These are phyloP conservation scores for Psilocybe cubensis DNA, from an alignment of 768 basidiomycete species.

Conservation along the genomic window DNA sequence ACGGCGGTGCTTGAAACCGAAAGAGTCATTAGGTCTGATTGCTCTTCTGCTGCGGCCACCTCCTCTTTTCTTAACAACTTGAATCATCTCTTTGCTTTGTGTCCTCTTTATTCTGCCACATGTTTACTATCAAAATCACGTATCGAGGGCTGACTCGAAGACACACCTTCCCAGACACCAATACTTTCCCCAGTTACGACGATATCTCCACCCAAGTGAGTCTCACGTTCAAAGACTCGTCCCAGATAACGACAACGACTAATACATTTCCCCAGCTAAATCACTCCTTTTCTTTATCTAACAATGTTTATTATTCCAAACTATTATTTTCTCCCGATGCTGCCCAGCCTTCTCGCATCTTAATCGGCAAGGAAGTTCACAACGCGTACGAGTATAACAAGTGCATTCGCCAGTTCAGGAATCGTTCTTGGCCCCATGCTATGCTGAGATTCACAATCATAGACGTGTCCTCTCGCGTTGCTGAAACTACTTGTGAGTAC, in stretches of 20 bases:
- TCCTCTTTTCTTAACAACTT: constrained; percentile 17
- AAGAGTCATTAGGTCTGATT: constrained; percentile 19
- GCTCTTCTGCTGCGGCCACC: constrained; percentile 18
- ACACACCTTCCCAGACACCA: constrained; percentile 54
- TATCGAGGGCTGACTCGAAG: constrained; percentile 73
- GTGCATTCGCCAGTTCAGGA: constrained; percentile 51
- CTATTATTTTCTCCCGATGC: constrained; percentile 72
- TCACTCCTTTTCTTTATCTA: constrained; percentile 68
- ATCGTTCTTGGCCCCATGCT: constrained; percentile 58
- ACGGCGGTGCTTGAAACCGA: constrained; percentile 20
- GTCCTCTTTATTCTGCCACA: constrained; percentile 34
- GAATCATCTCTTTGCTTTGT: background rate
- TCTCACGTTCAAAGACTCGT: constrained; percentile 9
- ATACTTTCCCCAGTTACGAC: constrained; percentile 63
- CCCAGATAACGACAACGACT: constrained; percentile 18
- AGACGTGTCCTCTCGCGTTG: constrained; percentile 46
- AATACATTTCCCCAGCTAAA: constrained; percentile 53
- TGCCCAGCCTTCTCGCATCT: constrained; percentile 54
- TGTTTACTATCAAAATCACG: constrained; percentile 83
- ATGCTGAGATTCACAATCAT: constrained; percentile 65
- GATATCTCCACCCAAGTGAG: constrained; percentile 68
- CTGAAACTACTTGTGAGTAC: constrained; percentile 15
- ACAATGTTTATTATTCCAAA: constrained; percentile 63
- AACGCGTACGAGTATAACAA: constrained; percentile 59
- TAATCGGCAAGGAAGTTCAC: constrained; percentile 65